These are phyloP conservation scores for Beverwykella pulmonaria DNA, from an alignment of 495 filamentous ascomycete genomes.

Conservation along the genomic window DNA sequence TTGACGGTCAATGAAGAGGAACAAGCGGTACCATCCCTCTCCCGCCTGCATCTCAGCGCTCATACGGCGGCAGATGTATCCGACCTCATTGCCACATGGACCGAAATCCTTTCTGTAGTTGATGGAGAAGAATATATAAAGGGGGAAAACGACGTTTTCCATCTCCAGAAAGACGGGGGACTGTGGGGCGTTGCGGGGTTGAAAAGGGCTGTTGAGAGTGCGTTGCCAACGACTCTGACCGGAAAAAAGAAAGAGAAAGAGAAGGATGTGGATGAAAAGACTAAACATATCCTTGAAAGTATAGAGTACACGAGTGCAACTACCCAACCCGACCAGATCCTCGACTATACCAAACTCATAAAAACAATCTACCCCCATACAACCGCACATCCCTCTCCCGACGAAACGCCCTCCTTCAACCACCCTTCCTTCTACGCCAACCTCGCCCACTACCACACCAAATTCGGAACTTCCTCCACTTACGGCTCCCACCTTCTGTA, in stretches of 20 bases:
- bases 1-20: conserved; percentile 71
- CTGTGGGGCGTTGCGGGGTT: conserved; percentile 65
- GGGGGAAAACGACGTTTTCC: conserved; percentile 84
- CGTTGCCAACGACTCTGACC: conserved; percentile 6
- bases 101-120: conserved; percentile 68
- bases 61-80: conserved; percentile 63
- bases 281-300: conserved; percentile 9
- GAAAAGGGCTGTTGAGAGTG: conserved; percentile 52
- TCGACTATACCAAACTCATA: conserved; percentile 73
- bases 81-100: conserved; percentile 66
- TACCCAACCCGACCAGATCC: conserved; percentile 56
- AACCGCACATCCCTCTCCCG: conserved; percentile 65
- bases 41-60: conserved; percentile 81
- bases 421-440: conserved; percentile 78
- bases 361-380: conserved; percentile 76
- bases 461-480: conserved; percentile 59
- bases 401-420: conserved; percentile 86
- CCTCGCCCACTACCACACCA: conserved; percentile 66
- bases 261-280: conserved; percentile 24
- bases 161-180: conserved; percentile 62
- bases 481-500: conserved; percentile 80
- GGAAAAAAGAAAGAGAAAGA: conserved; percentile 9
- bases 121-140: conserved; percentile 74
- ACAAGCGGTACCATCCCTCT: conserved; percentile 76
- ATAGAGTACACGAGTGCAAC: conserved; percentile 18